Percentiles rank a stretch among this genome's conserved stretches.
Evolutionary conservation across 331 rosid genomes (phyloP).

Genomic region (Rhamnella rubrinervis): DNA sequence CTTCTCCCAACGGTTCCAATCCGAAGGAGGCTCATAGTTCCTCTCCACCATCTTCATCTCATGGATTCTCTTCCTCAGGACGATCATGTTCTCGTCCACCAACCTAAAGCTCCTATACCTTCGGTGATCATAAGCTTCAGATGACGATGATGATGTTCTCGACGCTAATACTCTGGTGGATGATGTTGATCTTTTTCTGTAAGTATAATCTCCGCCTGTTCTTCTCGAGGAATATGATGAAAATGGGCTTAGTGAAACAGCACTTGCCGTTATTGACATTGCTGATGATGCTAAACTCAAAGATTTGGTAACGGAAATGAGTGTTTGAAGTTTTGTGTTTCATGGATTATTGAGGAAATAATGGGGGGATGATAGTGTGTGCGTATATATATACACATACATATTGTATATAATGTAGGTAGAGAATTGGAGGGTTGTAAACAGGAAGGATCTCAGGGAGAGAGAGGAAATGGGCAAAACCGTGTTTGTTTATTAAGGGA

Average conservation of each 20-base stretch:
- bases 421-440: too few relatives aligned
- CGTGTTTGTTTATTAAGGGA: slow-evolving; percentile 1
- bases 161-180: slow-evolving; percentile 23
- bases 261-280: too few relatives aligned
- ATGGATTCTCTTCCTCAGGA: slow-evolving; percentile 42
- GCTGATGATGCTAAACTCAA: too few relatives aligned
- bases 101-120: slow-evolving; percentile 17
- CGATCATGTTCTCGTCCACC: slow-evolving; percentile 50
- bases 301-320: too few relatives aligned
- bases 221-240: neutral
- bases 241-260: neutral
- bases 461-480: slow-evolving; percentile 7
- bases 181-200: neutral
- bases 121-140: slow-evolving; percentile 11
- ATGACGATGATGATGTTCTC: slow-evolving; percentile 25
- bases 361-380: too few relatives aligned
- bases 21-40: slow-evolving; percentile 37
- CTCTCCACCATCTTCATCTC: slow-evolving; percentile 51
- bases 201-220: neutral
- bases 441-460: too few relatives aligned
- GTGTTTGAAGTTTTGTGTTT: too few relatives aligned
- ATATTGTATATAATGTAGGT: too few relatives aligned
- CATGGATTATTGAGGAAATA: too few relatives aligned
- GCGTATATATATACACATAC: too few relatives aligned
- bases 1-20: slow-evolving; percentile 55